Base-by-base conservation (phyloP, 768 basidiomycete species). In the Boletus insuetus region DNA sequence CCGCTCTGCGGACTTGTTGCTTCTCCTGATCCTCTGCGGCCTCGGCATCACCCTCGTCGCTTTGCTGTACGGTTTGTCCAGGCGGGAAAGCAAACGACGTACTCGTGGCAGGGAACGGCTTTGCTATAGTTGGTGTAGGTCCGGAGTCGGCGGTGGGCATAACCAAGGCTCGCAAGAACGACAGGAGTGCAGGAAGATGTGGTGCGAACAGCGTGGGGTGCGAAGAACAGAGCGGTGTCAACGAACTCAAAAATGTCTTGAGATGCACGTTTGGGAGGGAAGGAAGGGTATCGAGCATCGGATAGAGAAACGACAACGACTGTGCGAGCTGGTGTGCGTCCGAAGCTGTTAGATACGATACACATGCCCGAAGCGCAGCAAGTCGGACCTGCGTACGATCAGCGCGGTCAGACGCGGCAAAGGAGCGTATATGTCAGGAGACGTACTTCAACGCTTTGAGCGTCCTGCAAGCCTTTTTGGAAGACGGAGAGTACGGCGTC, bases 251-350 rank as follows among this genome's bases (percentile, higher is more conserved):
- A 69, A 91, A 91, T 1, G 77, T 74, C 7, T 88, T 83, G 2
- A 89, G 78, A 53, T 85, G 76, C 2, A 72, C 58, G 40, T 74
- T 74, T 6, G 79, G 78, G 44, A 90, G 80, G 0, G 77, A 64
- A 3, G 86, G 85, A 26, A 92, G 80, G 4, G 86, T 88, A 53
- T 86, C 85, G 48, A 89, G 85, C 81, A 90, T 87, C 7, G 85
- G 83, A 50, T 79, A 81, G 63, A 91, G 75, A 39, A 91, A 74
- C 0, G 81, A 72, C 2, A 83, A 69, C 0, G 83, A 82, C 37
- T 85, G 86, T 2, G 83, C 74, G 34, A 86, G 80, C 65, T 89
- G 86, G 11, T 73, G 71, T 0, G 78, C 50, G 55, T 90, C 88
- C 19, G 80, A 82, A 11, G 83, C 77, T 4, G 79, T 78, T 31